Evolutionary conservation across 108 stramenopile species (phyloP), one percentile per base, ranked within the genome.

Genomic region (Seminavis robusta): DNA sequence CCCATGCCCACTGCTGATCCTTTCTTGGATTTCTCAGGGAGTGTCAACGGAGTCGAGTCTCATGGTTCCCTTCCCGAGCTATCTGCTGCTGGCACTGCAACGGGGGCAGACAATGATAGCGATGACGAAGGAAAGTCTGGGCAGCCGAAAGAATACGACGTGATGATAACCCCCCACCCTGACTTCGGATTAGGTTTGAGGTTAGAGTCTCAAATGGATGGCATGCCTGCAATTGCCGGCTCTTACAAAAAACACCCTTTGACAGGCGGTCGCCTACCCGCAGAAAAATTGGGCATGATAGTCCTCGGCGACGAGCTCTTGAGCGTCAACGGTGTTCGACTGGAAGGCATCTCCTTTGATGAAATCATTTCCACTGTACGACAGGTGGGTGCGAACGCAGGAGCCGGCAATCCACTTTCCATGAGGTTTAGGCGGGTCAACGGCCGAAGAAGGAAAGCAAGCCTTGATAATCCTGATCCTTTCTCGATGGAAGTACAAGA

Each of bases 221-320:
- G 87, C 20, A 74, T 79, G 72, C 82, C 84, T 9, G 79, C 91
- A 13, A 79, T 92, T 32, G 91, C 83, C 36, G 91, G 91, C 1
- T 88, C 91, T 0, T 92, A 86, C 56, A 92, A 92, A 53, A 86
- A 80, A 51, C 74, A 92, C 57, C 91, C 91, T 0, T 52, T 88
- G 19, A 88, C 73, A n/a, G 84, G 81, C 34, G 87, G 84, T 3
- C 75, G 83, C 23, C 67, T 92, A 29, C 91, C 91, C 21, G 91
- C 87, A n/a, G 91, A 92, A 62, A 81, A 75, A 32, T 72, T 74
- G 20, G 85, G 87, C 21, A 60, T 74, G 60, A 85, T 92, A 45
- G 34, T 72, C 2, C 52, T 88, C 4, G 91, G 91, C 19, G 91
- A 92, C 56, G 86, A 88, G 69, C 51, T 92, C 1, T 41, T 92